Conservation (phyloP, 805 yeast genomes). For the Saturnispora ahearnii region DNA sequence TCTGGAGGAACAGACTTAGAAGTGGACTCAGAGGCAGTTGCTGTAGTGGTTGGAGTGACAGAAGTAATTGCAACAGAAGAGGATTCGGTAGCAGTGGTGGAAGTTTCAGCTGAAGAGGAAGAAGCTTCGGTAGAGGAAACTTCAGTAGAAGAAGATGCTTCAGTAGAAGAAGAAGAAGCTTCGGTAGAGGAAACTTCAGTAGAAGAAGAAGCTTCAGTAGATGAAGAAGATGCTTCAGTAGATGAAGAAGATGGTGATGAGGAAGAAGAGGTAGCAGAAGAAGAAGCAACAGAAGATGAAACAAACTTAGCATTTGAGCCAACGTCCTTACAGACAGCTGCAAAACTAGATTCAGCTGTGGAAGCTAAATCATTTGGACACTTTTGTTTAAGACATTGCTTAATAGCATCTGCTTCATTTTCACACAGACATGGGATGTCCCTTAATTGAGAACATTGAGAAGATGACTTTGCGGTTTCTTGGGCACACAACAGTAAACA, state of each 20-base stretch:
- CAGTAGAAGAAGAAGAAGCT: conserved; percentile 9
- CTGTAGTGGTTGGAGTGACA: conserved; percentile 19
- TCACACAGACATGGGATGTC: conserved; percentile 64
- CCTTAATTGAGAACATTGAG: conserved; percentile 49
- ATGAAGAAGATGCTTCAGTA: no score
- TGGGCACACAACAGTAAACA: conserved; percentile 86
- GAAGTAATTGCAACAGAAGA: conserved; percentile 1
- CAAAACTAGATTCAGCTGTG: conserved; percentile 52
- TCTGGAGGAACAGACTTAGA: conserved; percentile 12
- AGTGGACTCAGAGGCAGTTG: conserved; percentile 16
- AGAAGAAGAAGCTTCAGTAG: conserved; percentile 13
- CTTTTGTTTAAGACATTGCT: conserved; percentile 51
- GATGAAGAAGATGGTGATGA: conserved; percentile 26
- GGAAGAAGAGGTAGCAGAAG: conserved; percentile 26
- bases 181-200: conserved; percentile 12
- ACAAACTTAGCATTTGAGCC: conserved; percentile 22
- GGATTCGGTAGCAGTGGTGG: not conserved
- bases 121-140: conserved; percentile 26
- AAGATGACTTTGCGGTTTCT: conserved; percentile 46
- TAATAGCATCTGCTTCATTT: conserved; percentile 42
- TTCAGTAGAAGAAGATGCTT: conserved; percentile 19
- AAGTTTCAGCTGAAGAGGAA: not conserved
- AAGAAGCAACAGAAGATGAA: conserved; percentile 13
- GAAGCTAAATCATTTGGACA: conserved; percentile 61
- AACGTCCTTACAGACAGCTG: conserved; percentile 41